Base-by-base conservation (phyloP, 768 basidiomycete genomes). In the Auricularia sp. region DNA sequence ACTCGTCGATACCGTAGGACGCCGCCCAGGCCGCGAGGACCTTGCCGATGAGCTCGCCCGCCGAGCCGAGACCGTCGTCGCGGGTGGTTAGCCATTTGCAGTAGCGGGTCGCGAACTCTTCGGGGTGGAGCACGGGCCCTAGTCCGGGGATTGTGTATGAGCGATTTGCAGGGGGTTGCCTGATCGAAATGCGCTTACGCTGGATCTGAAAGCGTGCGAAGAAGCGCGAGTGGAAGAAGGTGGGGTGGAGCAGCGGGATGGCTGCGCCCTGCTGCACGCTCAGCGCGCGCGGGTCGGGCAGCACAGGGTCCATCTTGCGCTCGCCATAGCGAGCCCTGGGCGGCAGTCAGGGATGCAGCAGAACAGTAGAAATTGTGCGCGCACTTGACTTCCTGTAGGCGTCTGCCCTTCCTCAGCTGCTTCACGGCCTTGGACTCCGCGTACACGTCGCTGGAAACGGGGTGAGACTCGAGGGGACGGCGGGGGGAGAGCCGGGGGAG, bases 371-470 rank as follows among this genome's bases (percentile, higher is more conserved):
- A 39, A 58, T 1, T 58, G 44, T 44, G 47, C 63, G n/a, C 90
- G 65, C 69, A 90, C 90, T 92, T 89, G 73, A 89, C 91, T 77
- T 91, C 88, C 70, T 91, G 92, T 13, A 92, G 79, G 37, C 89
- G 85, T 56, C 89, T 82, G 29, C 90, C 90, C 62, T 88, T 86
- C 67, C 89, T 77, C 21, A 94, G 82, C 36, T 93, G 77, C 75
- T 94, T 96, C 66, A 92, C 91, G 1, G 92, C 89, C 72, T 94
- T 94, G 56, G 94, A 86, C 69, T 94, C 88, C 24, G 91, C 91
- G 70, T 92, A 94, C 72, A 94, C 94, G 73, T 96, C 94, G 29
- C 93, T 96, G 74, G 16, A 69, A 35, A 29, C 35, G 58, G 35
- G 10, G 51, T 69, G 63, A n/a, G 47, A 8, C 11, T 51, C 16